These are phyloP conservation scores for Chaetoscypha palmicola DNA, from an alignment of 2,329 filamentous ascomycete genomes.

Conservation along the genomic window DNA sequence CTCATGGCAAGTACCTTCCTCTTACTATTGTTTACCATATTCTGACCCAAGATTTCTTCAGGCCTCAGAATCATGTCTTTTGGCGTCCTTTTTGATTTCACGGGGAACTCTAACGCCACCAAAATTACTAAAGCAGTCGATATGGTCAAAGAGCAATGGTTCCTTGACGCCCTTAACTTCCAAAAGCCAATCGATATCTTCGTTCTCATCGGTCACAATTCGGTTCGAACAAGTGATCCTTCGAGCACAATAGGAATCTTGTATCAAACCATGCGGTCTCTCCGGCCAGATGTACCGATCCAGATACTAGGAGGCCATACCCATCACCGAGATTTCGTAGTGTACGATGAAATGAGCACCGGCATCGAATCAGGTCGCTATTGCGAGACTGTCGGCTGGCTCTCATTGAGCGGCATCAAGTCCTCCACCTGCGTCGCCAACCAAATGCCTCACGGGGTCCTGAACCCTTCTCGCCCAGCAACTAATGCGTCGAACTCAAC, in stretches of 20 bases:
- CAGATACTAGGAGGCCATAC: conserved; percentile 83
- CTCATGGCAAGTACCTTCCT: conserved; percentile 51
- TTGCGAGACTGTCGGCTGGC: conserved; percentile 88
- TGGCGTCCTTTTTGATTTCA: conserved; percentile 91
- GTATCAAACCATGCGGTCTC: conserved; percentile 66
- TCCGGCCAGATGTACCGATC: conserved; percentile 72
- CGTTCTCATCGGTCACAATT: conserved; percentile 76
- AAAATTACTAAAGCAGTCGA: conserved; percentile 71
- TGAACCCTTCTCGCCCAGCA: conserved; percentile 28
- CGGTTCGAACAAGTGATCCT: conserved; percentile 45
- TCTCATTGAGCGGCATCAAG: conserved; percentile 63
- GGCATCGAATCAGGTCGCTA: conserved; percentile 83
- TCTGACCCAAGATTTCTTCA: neutral
- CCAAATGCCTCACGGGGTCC: conserved; percentile 17
- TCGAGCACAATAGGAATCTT: conserved; percentile 71
- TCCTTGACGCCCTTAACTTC: conserved; percentile 63
- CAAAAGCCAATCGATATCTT: conserved; percentile 73
- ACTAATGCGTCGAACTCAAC: conserved; percentile 17
- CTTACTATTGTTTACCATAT: neutral
- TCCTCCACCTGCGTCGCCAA: conserved; percentile 19
- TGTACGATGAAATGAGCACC: conserved; percentile 67
- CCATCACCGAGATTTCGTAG: conserved; percentile 75
- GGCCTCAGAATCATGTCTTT: conserved; percentile 35
- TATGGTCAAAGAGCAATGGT: conserved; percentile 77
- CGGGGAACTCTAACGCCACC: conserved; percentile 81